Conservation (phyloP, 1,284 basidiomycete genomes). For the Sparassis latifolia region DNA sequence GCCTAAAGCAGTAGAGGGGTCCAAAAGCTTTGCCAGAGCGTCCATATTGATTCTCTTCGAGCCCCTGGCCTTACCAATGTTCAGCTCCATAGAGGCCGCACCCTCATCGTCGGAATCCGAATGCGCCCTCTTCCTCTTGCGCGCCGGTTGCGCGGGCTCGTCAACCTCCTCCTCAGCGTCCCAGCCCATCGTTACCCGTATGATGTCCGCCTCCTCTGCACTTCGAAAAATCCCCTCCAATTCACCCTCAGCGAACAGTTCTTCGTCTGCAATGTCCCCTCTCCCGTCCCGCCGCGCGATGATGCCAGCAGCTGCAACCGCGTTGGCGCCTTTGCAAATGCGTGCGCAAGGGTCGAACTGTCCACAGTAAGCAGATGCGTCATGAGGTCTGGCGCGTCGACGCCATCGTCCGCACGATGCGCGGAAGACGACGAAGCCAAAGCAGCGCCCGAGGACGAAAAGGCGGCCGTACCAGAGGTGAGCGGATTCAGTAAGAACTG, state of each 20-base stretch:
- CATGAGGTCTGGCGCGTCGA: slow-evolving; percentile 13
- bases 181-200: slow-evolving; percentile 32
- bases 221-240: slow-evolving; percentile 33
- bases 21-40: slow-evolving; percentile 28
- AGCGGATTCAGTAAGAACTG: slow-evolving; percentile 53
- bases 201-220: slow-evolving; percentile 27
- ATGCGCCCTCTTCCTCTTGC: slow-evolving; percentile 1
- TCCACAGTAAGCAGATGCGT: slow-evolving; percentile 50
- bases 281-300: slow-evolving; percentile 43
- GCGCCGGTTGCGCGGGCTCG: slow-evolving; percentile 4
- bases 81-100: not conserved
- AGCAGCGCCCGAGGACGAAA: slow-evolving; percentile 6
- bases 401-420: slow-evolving; percentile 2
- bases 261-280: slow-evolving; percentile 34
- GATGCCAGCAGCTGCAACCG: slow-evolving; percentile 55
- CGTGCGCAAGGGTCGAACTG: slow-evolving; percentile 23
- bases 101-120: not conserved
- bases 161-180: slow-evolving; percentile 3
- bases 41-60: slow-evolving; percentile 32
- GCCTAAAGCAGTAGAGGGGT: slow-evolving; percentile 10
- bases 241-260: slow-evolving; percentile 38
- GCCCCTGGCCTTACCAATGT: slow-evolving; percentile 14
- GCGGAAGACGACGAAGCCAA: slow-evolving; percentile 14
- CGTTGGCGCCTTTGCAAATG: slow-evolving; percentile 36
- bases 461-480: slow-evolving; percentile 9